Evolutionary conservation across 2,329 filamentous ascomycete genomes (phyloP).

Genomic region (Trichoderma atrobrunneum): DNA sequence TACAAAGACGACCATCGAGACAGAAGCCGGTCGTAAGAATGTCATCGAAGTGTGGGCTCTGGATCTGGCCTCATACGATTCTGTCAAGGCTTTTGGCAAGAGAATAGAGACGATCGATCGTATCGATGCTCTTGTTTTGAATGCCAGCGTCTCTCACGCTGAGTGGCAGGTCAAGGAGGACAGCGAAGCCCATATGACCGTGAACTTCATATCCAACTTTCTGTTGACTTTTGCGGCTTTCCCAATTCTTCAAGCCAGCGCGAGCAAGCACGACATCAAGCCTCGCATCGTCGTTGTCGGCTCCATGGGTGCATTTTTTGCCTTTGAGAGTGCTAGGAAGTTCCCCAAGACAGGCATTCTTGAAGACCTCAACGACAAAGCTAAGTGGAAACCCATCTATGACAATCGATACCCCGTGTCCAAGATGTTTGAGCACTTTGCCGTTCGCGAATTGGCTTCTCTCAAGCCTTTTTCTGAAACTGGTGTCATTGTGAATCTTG

Average conservation of each 20-base stretch:
- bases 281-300: slow-evolving; percentile 39
- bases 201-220: slow-evolving; percentile 48
- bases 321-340: background rate
- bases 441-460: slow-evolving; percentile 28
- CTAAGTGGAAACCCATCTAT: slow-evolving; percentile 1
- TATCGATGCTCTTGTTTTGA: slow-evolving; percentile 43
- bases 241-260: slow-evolving; percentile 40
- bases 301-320: background rate
- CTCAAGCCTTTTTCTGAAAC: slow-evolving; percentile 27
- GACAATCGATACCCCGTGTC: slow-evolving; percentile 25
- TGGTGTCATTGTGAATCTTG: slow-evolving; percentile 32
- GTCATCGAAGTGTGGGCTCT: slow-evolving; percentile 44
- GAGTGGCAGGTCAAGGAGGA: slow-evolving; percentile 34
- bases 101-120: slow-evolving; percentile 33
- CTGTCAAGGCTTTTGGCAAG: slow-evolving; percentile 36
- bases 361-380: slow-evolving; percentile 1
- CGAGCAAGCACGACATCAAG: slow-evolving; percentile 30
- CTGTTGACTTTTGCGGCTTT: slow-evolving; percentile 44
- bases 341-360: background rate
- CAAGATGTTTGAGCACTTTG: slow-evolving; percentile 30
- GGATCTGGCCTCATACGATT: slow-evolving; percentile 41
- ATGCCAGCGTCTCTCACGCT: slow-evolving; percentile 32
- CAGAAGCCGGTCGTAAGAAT: slow-evolving; percentile 24
- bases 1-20: slow-evolving; percentile 38
- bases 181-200: slow-evolving; percentile 41